These are phyloP conservation scores for Eimeria zaria DNA, from an alignment of 169 alveolate genomes.

Conservation along the genomic window DNA sequence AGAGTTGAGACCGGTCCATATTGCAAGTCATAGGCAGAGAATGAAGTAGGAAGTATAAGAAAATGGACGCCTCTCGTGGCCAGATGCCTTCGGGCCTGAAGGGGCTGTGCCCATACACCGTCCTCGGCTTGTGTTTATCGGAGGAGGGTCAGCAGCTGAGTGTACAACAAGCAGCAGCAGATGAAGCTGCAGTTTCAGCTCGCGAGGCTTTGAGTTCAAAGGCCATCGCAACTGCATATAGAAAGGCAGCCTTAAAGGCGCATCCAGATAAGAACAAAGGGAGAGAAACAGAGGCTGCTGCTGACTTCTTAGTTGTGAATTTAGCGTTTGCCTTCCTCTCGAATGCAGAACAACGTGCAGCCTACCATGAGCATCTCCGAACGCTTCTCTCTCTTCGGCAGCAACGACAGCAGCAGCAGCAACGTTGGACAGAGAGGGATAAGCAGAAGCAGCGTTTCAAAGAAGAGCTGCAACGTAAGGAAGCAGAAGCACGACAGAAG, in stretches of 20 bases:
- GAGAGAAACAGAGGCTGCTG: conserved; percentile 69
- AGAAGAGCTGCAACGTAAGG: conserved; percentile 55
- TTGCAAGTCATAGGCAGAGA: neutral
- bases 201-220: conserved; percentile 31
- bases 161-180: conserved; percentile 52
- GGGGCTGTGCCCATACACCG: conserved; percentile 56
- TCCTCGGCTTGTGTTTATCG: conserved; percentile 16
- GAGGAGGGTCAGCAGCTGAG: neutral
- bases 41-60: neutral
- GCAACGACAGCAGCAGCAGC: conserved; percentile 66
- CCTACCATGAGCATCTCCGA: conserved; percentile 58
- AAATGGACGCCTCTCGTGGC: conserved; percentile 15
- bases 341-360: conserved; percentile 1
- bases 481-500: conserved; percentile 21
- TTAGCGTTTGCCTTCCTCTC: conserved; percentile 71
- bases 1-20: too few relatives aligned
- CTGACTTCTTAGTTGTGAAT: conserved; percentile 58
- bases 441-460: conserved; percentile 24
- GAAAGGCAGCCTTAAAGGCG: conserved; percentile 75
- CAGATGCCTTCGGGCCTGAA: conserved; percentile 50
- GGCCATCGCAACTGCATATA: conserved; percentile 51
- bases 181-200: conserved; percentile 1
- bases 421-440: conserved; percentile 44
- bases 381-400: conserved; percentile 18
- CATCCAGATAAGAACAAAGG: conserved; percentile 83